Conservation (phyloP, 768 basidiomycete species). For the Imleria badia region DNA sequence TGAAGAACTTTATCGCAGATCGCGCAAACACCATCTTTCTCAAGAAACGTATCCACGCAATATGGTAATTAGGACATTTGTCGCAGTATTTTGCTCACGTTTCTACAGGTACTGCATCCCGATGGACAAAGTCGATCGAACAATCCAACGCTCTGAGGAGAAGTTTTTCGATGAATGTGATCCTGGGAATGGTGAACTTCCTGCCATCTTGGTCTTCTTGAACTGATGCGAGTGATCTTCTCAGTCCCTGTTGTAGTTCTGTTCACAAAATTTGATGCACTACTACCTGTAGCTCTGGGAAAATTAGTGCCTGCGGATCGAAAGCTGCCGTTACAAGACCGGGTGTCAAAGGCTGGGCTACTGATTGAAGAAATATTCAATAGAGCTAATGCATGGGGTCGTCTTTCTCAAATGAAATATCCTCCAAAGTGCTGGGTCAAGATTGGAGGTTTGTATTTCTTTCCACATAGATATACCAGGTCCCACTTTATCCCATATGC, state of each 20-base stretch:
- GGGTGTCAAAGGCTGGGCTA: background rate
- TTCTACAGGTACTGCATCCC: background rate
- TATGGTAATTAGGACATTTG: too few relatives aligned
- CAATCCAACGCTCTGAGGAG: background rate
- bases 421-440: too few relatives aligned
- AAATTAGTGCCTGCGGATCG: background rate
- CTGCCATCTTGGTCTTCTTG: background rate
- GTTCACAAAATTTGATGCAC: conserved; percentile 6
- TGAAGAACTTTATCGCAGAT: background rate
- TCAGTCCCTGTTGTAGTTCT: conserved; percentile 1
- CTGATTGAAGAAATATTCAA: too few relatives aligned
- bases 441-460: too few relatives aligned
- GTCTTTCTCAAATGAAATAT: too few relatives aligned
- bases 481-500: too few relatives aligned
- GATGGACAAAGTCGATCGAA: background rate
- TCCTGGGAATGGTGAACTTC: background rate
- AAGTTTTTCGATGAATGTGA: background rate
- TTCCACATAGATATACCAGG: too few relatives aligned
- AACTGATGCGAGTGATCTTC: background rate
- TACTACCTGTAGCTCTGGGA: background rate
- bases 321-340: background rate
- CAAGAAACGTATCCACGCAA: background rate
- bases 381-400: too few relatives aligned
- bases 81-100: background rate
- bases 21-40: background rate